These are phyloP conservation scores for Boletus austroedulis DNA, from an alignment of 1,284 basidiomycete species.

Conservation along the genomic window DNA sequence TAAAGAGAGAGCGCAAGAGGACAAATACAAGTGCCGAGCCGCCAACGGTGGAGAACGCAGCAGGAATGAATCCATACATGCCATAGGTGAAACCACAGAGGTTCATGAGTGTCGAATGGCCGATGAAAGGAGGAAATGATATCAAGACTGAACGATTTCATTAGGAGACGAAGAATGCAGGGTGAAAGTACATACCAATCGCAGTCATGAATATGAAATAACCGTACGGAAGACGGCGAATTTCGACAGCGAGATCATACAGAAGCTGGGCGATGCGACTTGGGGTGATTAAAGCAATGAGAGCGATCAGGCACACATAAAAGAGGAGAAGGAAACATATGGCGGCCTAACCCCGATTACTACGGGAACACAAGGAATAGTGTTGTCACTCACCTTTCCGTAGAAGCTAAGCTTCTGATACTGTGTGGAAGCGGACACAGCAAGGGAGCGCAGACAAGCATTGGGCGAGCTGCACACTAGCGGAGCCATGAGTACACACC, in stretches of 20 bases:
- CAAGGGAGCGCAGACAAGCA: conserved; percentile 5
- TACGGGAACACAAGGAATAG: conserved; percentile 1
- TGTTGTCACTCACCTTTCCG: conserved; percentile 23
- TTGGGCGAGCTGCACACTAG: neutral
- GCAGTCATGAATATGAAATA: conserved; percentile 54
- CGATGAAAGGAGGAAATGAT: conserved; percentile 78
- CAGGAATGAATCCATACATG: conserved; percentile 67
- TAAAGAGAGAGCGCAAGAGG: conserved; percentile 59
- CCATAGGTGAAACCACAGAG: conserved; percentile 83
- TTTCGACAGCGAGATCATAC: conserved; percentile 64
- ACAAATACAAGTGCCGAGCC: conserved; percentile 70
- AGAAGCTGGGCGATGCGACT: conserved; percentile 63
- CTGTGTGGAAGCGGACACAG: conserved; percentile 9
- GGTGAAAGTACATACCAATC: conserved; percentile 45
- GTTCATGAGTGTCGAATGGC: conserved; percentile 63
- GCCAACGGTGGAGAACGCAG: conserved; percentile 56
- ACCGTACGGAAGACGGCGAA: conserved; percentile 60
- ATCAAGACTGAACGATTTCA: conserved; percentile 48
- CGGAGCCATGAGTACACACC: neutral
- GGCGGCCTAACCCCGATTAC: conserved; percentile 21
- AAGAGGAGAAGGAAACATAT: conserved; percentile 30
- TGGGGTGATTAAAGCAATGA: conserved; percentile 57
- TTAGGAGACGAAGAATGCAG: conserved; percentile 1
- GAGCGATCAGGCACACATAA: conserved; percentile 26
- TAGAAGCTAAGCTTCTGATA: conserved; percentile 24